Evolutionary conservation across 768 basidiomycete species (phyloP).

Genomic region (Trametes cubensis): DNA sequence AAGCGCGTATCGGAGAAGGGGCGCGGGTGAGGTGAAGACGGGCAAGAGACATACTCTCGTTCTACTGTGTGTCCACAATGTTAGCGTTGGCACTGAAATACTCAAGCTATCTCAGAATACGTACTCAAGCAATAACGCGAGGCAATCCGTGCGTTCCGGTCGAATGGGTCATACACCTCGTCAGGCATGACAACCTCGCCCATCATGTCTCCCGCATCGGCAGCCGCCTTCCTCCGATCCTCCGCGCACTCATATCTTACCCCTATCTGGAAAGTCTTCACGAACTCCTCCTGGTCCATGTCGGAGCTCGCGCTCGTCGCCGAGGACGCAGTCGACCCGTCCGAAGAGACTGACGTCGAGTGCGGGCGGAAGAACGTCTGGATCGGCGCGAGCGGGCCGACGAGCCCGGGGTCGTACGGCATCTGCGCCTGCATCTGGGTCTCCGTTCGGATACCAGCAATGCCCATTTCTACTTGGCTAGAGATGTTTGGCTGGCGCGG

Average conservation of each 20-base stretch:
- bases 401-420: constrained; percentile 6
- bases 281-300: background rate
- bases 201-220: background rate
- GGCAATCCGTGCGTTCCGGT: background rate
- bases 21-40: too few relatives aligned
- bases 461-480: background rate
- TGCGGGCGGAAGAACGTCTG: constrained; percentile 5
- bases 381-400: background rate
- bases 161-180: constrained; percentile 5
- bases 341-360: constrained; percentile 17
- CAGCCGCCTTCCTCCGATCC: background rate
- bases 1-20: too few relatives aligned
- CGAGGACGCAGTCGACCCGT: constrained; percentile 2
- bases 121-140: too few relatives aligned
- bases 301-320: constrained; percentile 3
- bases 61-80: too few relatives aligned
- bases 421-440: background rate
- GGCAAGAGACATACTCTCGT: too few relatives aligned
- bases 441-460: background rate
- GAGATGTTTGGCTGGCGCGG: background rate
- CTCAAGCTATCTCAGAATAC: too few relatives aligned
- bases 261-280: too few relatives aligned
- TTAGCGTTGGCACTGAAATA: too few relatives aligned
- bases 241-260: background rate
- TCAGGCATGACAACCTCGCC: background rate